phyloP scores from a whole-genome alignment of 257 asterid genomes.

The Jasminum sambac region DNA sequence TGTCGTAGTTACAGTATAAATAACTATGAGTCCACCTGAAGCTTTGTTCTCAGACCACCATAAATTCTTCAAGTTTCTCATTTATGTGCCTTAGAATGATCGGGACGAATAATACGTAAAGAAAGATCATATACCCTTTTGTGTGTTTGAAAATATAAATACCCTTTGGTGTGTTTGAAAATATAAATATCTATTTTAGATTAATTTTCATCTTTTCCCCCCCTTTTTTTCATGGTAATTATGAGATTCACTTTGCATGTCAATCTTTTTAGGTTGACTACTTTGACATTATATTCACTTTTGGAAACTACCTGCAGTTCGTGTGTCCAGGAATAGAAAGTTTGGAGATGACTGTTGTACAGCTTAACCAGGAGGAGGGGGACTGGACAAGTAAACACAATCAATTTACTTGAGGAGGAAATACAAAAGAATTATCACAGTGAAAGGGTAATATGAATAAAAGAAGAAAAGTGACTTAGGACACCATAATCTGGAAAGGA shows the following conservation, averaged over 20 bases:
- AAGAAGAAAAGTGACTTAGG: constrained; percentile 4
- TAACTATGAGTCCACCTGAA: too few relatives aligned
- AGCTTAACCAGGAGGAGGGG: neutral
- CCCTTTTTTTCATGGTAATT: constrained; percentile 4
- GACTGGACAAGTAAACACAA: neutral
- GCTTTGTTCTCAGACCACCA: too few relatives aligned
- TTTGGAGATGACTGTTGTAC: constrained; percentile 7
- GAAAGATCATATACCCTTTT: too few relatives aligned
- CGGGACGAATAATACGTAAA: too few relatives aligned
- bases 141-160: too few relatives aligned
- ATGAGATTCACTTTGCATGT: neutral
- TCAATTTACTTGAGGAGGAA: constrained; percentile 1
- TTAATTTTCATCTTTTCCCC: neutral
- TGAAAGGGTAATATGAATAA: constrained; percentile 4
- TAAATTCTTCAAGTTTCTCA: too few relatives aligned
- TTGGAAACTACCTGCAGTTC: neutral
- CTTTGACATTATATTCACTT: constrained; percentile 10
- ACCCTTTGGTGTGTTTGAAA: too few relatives aligned
- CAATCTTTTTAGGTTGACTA: neutral
- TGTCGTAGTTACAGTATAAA: neutral
- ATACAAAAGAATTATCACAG: constrained; percentile 8
- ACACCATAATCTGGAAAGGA: constrained; percentile 10
- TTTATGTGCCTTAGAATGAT: too few relatives aligned
- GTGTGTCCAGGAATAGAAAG: neutral
- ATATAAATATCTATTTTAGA: too few relatives aligned